Conservation (phyloP, 192 early-diverging fungal genomes). For the Backusella psychrophila region DNA sequence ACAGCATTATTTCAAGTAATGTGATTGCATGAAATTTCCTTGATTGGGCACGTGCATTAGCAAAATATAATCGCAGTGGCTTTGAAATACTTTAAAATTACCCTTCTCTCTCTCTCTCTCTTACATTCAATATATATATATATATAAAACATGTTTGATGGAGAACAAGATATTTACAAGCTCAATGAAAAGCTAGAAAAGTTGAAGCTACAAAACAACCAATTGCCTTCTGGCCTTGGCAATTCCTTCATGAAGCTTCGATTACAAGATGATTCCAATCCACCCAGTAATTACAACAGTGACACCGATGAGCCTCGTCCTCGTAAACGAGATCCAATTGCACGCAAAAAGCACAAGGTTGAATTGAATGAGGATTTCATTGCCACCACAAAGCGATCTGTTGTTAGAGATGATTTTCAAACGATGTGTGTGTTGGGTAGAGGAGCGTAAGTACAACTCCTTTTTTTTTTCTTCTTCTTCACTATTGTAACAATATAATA, state of each 20-base stretch:
- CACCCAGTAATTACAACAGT: constrained; percentile 30
- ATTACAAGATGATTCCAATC: constrained; percentile 21
- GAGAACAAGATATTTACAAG: not conserved
- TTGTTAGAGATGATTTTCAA: constrained; percentile 46
- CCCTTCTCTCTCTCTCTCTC: not conserved
- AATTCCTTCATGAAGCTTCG: constrained; percentile 8
- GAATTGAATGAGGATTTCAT: constrained; percentile 38
- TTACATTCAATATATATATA: not conserved
- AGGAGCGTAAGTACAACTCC: constrained; percentile 45
- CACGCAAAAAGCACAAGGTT: constrained; percentile 30
- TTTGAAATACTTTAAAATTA: not conserved
- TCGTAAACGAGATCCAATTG: not conserved
- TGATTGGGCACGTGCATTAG: not conserved
- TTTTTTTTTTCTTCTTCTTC: not conserved
- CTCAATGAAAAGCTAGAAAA: not conserved
- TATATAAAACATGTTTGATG: not conserved
- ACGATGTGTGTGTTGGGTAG: constrained; percentile 46
- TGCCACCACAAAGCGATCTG: constrained; percentile 24
- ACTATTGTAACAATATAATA: constrained; percentile 2
- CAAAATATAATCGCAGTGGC: not conserved
- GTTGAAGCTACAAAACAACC: not conserved
- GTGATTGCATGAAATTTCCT: not conserved
- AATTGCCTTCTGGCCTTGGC: constrained; percentile 19
- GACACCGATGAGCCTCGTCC: constrained; percentile 28
- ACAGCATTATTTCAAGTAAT: too few species aligned